A percentile compares a stretch with the other conserved stretches of the same genome.
Conservation (phyloP, 108 stramenopile genomes). For the Fragilariopsis cylindrus region DNA sequence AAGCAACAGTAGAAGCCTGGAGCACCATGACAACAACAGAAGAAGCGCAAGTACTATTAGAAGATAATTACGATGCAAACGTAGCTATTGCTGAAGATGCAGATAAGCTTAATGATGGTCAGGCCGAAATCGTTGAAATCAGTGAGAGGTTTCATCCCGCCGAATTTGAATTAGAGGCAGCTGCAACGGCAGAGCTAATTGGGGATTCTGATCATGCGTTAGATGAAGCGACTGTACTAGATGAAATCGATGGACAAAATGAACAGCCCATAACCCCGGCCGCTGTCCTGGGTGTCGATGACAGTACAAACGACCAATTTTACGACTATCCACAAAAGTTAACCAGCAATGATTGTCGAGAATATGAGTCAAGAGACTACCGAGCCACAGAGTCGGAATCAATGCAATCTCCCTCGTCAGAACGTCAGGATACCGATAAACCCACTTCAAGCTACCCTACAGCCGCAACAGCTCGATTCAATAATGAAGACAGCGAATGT, state of each 20-base stretch:
- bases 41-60: constrained; percentile 32
- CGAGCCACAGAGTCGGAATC: too few species aligned
- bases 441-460: neutral
- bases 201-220: neutral
- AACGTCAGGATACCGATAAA: too few species aligned
- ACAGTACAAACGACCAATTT: neutral
- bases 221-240: constrained; percentile 13
- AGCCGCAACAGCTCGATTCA: neutral
- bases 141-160: constrained; percentile 42
- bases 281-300: neutral
- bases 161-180: constrained; percentile 23
- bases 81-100: neutral
- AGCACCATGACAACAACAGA: constrained; percentile 8
- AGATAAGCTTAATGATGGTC: neutral
- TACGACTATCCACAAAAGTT: neutral
- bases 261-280: neutral
- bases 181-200: constrained; percentile 15
- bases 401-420: too few species aligned
- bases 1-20: constrained; percentile 23
- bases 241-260: constrained; percentile 8
- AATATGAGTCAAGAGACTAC: too few species aligned
- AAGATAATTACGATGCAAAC: neutral
- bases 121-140: constrained; percentile 47
- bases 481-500: too few species aligned
- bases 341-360: neutral